Conservation (phyloP, 1,284 basidiomycete species). For the Volvariella volvacea region DNA sequence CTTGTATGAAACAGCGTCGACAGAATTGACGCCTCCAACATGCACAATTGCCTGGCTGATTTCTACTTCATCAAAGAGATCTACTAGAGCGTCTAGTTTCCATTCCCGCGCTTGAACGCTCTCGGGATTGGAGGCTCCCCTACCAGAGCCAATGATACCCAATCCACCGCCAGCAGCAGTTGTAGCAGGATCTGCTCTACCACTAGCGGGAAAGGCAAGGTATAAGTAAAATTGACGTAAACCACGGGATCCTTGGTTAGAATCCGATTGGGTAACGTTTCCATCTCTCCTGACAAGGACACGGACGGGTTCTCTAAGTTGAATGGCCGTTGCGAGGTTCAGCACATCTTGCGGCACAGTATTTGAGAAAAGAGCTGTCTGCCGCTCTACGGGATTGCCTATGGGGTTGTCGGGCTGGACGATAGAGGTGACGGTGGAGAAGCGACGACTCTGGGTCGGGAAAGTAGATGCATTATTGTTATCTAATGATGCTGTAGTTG, state of each 20-base stretch:
- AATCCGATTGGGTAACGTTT: constrained; percentile 69
- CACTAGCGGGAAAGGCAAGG: constrained; percentile 83
- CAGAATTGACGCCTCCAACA: constrained; percentile 78
- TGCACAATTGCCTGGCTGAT: constrained; percentile 82
- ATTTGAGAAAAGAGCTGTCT: constrained; percentile 95
- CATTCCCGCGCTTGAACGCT: constrained; percentile 89
- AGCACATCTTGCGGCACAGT: constrained; percentile 92
- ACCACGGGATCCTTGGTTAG: constrained; percentile 70
- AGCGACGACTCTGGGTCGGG: constrained; percentile 47
- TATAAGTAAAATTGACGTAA: constrained; percentile 92
- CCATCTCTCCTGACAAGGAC: constrained; percentile 96
- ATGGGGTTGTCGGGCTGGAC: constrained; percentile 26
- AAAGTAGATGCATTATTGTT: constrained; percentile 41
- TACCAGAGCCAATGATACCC: constrained; percentile 87
- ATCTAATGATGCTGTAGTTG: constrained; percentile 46
- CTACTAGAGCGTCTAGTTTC: constrained; percentile 93
- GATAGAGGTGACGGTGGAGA: constrained; percentile 48
- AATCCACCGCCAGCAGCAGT: constrained; percentile 56
- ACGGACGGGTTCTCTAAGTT: constrained; percentile 90
- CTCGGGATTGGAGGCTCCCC: constrained; percentile 74
- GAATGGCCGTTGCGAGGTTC: constrained; percentile 82
- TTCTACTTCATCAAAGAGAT: constrained; percentile 89
- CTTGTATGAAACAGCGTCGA: constrained; percentile 87
- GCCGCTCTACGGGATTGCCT: constrained; percentile 61
- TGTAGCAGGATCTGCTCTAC: constrained; percentile 55